Evolutionary conservation across 306 rosid species (phyloP).

Genomic region (Carpinus fangiana): DNA sequence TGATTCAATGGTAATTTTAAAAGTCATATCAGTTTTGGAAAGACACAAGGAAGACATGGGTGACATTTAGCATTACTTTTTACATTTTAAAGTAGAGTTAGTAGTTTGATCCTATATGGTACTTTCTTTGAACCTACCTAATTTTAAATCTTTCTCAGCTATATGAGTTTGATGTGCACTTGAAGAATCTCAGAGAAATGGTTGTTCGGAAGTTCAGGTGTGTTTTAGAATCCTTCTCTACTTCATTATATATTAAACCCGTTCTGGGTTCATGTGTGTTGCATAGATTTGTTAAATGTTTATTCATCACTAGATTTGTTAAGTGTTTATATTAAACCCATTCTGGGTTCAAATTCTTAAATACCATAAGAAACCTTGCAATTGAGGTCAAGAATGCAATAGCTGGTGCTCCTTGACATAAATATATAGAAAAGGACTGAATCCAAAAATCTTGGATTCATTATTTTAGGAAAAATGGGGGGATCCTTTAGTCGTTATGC

Average conservation of each 20-base stretch:
- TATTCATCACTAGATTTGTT: neutral
- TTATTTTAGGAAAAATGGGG: no score
- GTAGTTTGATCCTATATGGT: slow-evolving; percentile 18
- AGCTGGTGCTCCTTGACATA: neutral
- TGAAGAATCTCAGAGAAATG: slow-evolving; percentile 55
- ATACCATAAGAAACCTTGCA: neutral
- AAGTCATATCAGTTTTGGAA: no score
- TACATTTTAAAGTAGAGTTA: neutral
- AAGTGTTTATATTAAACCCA: no score
- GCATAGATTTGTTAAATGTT: neutral
- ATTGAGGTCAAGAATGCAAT: neutral
- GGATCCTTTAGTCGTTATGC: neutral
- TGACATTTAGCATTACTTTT: neutral
- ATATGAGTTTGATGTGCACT: slow-evolving; percentile 48
- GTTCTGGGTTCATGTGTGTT: neutral
- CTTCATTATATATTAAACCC: neutral
- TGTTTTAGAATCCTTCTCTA: slow-evolving; percentile 14
- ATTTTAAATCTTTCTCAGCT: slow-evolving; percentile 52
- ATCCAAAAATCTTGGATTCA: neutral
- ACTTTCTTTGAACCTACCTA: slow-evolving; percentile 11
- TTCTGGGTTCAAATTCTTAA: neutral
- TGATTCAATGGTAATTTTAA: no score
- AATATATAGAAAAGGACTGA: neutral
- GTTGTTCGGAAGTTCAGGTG: slow-evolving; percentile 79
- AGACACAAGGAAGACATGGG: no score